These are phyloP conservation scores for Coemansia sp. DNA, from an alignment of 192 early-diverging fungal genomes.

Conservation along the genomic window DNA sequence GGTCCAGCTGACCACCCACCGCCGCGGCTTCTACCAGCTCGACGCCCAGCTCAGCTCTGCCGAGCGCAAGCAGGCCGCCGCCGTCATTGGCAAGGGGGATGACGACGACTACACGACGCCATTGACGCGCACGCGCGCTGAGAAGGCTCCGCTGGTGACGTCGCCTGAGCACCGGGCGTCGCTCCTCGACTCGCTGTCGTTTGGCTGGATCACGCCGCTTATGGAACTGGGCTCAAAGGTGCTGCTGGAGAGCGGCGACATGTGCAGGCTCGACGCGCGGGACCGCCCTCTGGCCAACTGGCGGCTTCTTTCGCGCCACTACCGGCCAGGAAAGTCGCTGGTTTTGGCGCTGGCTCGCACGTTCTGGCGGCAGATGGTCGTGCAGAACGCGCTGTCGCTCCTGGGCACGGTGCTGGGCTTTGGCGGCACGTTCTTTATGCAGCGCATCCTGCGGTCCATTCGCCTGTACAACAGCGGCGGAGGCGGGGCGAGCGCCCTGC, in stretches of 20 bases:
- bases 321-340: constrained; percentile 14
- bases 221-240: constrained; percentile 59
- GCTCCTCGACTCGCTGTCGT: constrained; percentile 35
- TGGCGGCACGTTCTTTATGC: constrained; percentile 58
- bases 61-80: not conserved
- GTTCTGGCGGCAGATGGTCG: constrained; percentile 33
- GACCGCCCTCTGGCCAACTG: constrained; percentile 12
- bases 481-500: constrained; percentile 11
- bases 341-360: constrained; percentile 24
- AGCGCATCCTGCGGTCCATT: constrained; percentile 54
- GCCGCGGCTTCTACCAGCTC: constrained; percentile 35
- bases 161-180: constrained; percentile 34
- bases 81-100: not conserved
- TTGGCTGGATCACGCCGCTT: constrained; percentile 64
- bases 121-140: constrained; percentile 26
- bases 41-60: not conserved
- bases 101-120: constrained; percentile 35
- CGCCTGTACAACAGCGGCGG: constrained; percentile 33
- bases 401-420: constrained; percentile 32
- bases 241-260: constrained; percentile 51
- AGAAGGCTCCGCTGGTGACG: constrained; percentile 28
- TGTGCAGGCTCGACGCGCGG: not conserved
- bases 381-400: constrained; percentile 27
- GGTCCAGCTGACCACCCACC: constrained; percentile 28
- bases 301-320: constrained; percentile 15